phyloP scores from a whole-genome alignment of 2,329 filamentous ascomycete genomes.

The Xylaria sp. region DNA sequence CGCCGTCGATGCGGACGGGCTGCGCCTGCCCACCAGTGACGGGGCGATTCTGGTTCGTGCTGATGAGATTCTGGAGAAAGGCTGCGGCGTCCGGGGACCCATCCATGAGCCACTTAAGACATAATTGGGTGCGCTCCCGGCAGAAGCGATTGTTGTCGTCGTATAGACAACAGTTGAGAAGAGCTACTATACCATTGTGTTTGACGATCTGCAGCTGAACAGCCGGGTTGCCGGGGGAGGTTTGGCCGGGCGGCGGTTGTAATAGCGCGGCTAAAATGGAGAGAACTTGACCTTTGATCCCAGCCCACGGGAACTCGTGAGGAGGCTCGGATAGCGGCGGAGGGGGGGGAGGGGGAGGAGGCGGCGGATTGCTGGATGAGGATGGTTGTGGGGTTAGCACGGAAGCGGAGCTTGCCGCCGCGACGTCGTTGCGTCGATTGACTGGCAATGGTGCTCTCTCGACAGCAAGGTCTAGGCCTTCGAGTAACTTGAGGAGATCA shows the following conservation, averaged over 20 bases:
- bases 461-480: constrained; percentile 87
- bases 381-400: constrained; percentile 46
- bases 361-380: constrained; percentile 51
- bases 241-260: constrained; percentile 76
- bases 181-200: constrained; percentile 84
- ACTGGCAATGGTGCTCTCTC: constrained; percentile 79
- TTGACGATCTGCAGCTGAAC: constrained; percentile 90
- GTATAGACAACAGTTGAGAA: constrained; percentile 89
- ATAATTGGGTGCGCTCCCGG: constrained; percentile 88
- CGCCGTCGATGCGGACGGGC: constrained; percentile 64
- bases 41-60: constrained; percentile 43
- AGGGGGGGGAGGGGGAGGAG: constrained; percentile 56
- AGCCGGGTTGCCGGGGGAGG: constrained; percentile 71
- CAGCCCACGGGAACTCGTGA: constrained; percentile 71
- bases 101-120: constrained; percentile 84
- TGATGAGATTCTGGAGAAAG: constrained; percentile 73
- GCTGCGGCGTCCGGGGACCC: constrained; percentile 78
- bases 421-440: constrained; percentile 42
- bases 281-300: constrained; percentile 92
- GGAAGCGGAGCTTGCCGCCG: constrained; percentile 41
- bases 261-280: constrained; percentile 89
- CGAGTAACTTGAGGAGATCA: constrained; percentile 86
- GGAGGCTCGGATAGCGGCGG: constrained; percentile 70
- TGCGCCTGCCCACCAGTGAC: constrained; percentile 46
- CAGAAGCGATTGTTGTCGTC: constrained; percentile 96